phyloP scores from a whole-genome alignment of 768 basidiomycete species.

The Nevesoporus exiguus region DNA sequence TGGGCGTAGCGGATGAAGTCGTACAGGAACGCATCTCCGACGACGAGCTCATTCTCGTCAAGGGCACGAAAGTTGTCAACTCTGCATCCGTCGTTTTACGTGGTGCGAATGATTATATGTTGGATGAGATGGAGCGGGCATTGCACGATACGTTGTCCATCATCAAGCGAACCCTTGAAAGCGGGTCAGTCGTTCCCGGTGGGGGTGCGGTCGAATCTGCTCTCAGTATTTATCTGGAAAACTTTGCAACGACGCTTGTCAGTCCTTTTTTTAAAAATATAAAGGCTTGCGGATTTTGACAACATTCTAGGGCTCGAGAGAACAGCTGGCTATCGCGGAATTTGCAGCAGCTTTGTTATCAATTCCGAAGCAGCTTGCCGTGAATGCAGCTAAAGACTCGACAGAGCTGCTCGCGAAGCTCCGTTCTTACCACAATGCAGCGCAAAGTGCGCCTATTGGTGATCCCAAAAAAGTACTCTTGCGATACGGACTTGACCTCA shows the following conservation, averaged over 20 bases:
- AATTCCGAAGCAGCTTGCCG: constrained; percentile 94
- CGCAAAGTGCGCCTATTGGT: constrained; percentile 85
- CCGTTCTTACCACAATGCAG: constrained; percentile 94
- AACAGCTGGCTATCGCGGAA: constrained; percentile 99
- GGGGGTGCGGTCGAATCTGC: constrained; percentile 98
- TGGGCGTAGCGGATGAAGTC: constrained; percentile 95
- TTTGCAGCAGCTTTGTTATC: constrained; percentile 90
- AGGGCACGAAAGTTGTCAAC: constrained; percentile 95
- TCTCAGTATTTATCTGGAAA: constrained; percentile 95
- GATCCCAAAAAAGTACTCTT: constrained; percentile 89
- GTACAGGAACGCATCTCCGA: constrained; percentile 97
- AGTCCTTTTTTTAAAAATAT: constrained; percentile 26
- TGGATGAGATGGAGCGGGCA: constrained; percentile 99
- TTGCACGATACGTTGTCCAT: constrained; percentile 92
- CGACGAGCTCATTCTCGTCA: constrained; percentile 95
- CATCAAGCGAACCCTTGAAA: constrained; percentile 96
- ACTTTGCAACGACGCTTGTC: constrained; percentile 96
- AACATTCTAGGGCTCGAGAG: constrained; percentile 79
- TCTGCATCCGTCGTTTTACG: constrained; percentile 90
- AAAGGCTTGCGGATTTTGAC: background rate
- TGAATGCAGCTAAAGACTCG: constrained; percentile 98
- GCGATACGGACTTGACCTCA: constrained; percentile 91
- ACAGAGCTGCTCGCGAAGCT: constrained; percentile 97
- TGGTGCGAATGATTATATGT: constrained; percentile 98
- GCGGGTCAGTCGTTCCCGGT: constrained; percentile 92